A percentile compares a stretch with the other conserved stretches of the same genome.
phyloP scores from a whole-genome alignment of 2,329 filamentous ascomycete species.

The Ophiognomonia clavigignenti-juglandacearum region DNA sequence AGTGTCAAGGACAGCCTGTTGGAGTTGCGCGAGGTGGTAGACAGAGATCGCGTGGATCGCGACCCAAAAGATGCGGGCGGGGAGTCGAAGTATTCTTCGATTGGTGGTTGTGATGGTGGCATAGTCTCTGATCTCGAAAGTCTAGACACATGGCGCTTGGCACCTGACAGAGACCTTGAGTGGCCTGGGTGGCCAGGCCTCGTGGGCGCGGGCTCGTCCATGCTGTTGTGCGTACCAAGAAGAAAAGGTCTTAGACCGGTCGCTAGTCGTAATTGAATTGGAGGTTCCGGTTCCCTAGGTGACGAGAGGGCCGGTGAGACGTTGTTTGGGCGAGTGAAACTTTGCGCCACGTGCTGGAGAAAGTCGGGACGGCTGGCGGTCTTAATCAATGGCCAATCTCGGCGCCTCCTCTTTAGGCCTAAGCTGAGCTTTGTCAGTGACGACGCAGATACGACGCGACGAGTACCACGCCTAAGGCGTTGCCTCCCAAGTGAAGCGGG shows the following conservation, averaged over 20 bases:
- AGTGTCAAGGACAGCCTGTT: conserved; percentile 58
- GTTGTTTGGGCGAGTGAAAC: conserved; percentile 11
- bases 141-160: conserved; percentile 16
- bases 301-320: not conserved
- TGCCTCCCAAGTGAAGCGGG: conserved; percentile 28
- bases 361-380: conserved; percentile 18
- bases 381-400: conserved; percentile 17
- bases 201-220: conserved; percentile 21
- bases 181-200: conserved; percentile 2
- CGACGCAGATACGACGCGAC: conserved; percentile 32
- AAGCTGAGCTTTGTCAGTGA: conserved; percentile 29
- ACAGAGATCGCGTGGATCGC: conserved; percentile 47
- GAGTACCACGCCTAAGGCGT: conserved; percentile 29
- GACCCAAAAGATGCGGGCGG: conserved; percentile 28
- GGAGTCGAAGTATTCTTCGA: conserved; percentile 31
- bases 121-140: conserved; percentile 28
- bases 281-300: not conserved
- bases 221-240: conserved; percentile 19
- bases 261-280: conserved; percentile 5
- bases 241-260: conserved; percentile 19
- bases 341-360: conserved; percentile 19
- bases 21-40: conserved; percentile 47
- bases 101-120: conserved; percentile 32
- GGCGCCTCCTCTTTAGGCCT: conserved; percentile 22
- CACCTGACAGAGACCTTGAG: conserved; percentile 9